A percentile compares a stretch with the other conserved stretches of the same genome.
Evolutionary conservation across 768 basidiomycete species (phyloP).

Genomic region (Termitomyces sp.): DNA sequence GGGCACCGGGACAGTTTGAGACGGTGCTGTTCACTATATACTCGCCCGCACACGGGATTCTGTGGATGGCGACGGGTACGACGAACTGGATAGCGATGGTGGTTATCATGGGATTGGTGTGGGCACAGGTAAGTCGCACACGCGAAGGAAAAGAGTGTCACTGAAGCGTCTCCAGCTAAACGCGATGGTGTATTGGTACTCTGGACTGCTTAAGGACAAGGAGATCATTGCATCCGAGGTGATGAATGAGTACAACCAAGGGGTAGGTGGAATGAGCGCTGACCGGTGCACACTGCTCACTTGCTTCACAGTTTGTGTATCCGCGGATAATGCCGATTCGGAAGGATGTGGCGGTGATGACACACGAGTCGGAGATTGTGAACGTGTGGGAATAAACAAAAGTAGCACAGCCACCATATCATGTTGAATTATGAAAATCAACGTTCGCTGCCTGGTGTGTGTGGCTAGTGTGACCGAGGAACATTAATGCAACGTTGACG

Average conservation of each 20-base stretch:
- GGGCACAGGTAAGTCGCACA: constrained; percentile 46
- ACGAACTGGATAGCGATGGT: constrained; percentile 75
- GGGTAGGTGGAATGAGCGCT: constrained; percentile 36
- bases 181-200: constrained; percentile 48
- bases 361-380: constrained; percentile 75
- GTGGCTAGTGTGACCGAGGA: background rate
- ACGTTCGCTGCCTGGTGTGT: constrained; percentile 15
- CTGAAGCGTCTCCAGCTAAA: constrained; percentile 33
- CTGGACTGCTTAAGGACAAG: constrained; percentile 65
- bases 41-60: constrained; percentile 67
- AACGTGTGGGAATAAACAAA: constrained; percentile 40
- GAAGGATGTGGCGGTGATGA: constrained; percentile 79
- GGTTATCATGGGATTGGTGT: constrained; percentile 60
- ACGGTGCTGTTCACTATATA: constrained; percentile 66
- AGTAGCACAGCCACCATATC: constrained; percentile 1
- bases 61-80: constrained; percentile 67
- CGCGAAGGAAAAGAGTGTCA: background rate
- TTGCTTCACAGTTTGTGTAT: constrained; percentile 60
- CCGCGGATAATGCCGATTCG: constrained; percentile 76
- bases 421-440: background rate
- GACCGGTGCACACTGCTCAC: background rate
- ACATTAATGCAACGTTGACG: background rate
- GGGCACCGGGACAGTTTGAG: constrained; percentile 72
- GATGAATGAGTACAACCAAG: constrained; percentile 78
- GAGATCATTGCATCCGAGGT: constrained; percentile 74